phyloP scores from a whole-genome alignment of 23 red algal genomes.

The Rhodosorus marinus region DNA sequence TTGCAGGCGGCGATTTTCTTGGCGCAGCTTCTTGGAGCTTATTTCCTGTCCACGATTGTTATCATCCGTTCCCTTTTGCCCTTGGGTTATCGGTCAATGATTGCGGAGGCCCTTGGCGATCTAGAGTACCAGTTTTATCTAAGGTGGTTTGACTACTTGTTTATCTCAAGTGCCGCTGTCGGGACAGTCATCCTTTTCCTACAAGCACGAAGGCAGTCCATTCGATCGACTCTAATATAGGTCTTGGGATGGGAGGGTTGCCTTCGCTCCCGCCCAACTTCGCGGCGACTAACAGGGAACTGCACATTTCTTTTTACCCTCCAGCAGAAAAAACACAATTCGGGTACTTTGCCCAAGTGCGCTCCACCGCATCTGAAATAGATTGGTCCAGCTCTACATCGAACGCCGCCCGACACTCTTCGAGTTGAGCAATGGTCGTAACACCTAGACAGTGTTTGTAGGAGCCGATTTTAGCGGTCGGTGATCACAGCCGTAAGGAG shows the following conservation, averaged over 20 bases:
- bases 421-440: slow-evolving; percentile 56
- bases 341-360: no score
- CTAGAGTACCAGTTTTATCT: background rate
- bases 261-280: no score
- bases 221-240: no score
- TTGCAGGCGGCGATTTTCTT: background rate
- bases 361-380: slow-evolving; percentile 17
- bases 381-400: slow-evolving; percentile 15
- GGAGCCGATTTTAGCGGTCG: no score
- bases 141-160: background rate
- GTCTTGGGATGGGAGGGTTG: no score
- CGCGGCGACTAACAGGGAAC: no score
- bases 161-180: background rate
- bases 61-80: background rate
- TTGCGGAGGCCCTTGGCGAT: background rate
- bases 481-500: no score
- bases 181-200: background rate
- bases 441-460: no score
- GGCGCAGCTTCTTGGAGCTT: background rate
- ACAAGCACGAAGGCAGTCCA: no score
- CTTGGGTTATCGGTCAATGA: background rate
- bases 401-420: slow-evolving; percentile 67
- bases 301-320: no score
- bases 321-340: no score
- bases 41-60: background rate